These are phyloP conservation scores for Ophiostoma ulmi DNA, from an alignment of 2,329 filamentous ascomycete species.

Conservation along the genomic window DNA sequence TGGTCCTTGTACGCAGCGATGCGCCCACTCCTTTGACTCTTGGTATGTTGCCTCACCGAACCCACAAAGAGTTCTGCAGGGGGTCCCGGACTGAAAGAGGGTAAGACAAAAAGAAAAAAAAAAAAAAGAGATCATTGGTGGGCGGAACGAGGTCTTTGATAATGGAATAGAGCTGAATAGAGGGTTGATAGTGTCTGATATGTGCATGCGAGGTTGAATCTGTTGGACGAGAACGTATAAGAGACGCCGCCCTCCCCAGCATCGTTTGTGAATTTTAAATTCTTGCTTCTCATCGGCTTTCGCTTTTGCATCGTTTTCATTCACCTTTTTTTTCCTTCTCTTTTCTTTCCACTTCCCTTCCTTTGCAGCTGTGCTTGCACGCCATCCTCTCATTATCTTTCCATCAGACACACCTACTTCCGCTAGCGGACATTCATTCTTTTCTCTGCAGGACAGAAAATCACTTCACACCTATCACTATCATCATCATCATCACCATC, in stretches of 20 bases:
- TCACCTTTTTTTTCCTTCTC: not conserved
- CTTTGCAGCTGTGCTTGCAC: slow-evolving; percentile 13
- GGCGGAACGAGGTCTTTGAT: not conserved
- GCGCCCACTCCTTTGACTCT: not conserved
- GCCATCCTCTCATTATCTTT: slow-evolving; percentile 4
- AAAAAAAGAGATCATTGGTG: not conserved
- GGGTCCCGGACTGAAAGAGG: slow-evolving; percentile 5
- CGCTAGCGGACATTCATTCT: slow-evolving; percentile 15
- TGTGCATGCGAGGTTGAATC: not conserved
- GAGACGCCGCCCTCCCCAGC: not conserved
- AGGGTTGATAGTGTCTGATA: not conserved
- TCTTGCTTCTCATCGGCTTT: slow-evolving; percentile 15
- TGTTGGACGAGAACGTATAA: slow-evolving; percentile 10
- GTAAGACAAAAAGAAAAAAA: not conserved
- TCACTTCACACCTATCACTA: not conserved
- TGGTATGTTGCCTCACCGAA: slow-evolving; percentile 8
- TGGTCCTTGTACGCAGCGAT: not conserved
- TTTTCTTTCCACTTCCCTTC: not conserved
- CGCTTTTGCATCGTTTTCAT: slow-evolving; percentile 12
- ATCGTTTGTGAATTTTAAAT: not conserved
- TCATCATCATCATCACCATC: not conserved
- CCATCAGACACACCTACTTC: slow-evolving; percentile 6
- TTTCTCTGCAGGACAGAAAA: slow-evolving; percentile 14
- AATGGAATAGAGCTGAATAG: not conserved
- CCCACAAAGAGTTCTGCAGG: slow-evolving; percentile 12